Conservation (phyloP, 164 flowering plant genomes). For the Magnolia officinalis region DNA sequence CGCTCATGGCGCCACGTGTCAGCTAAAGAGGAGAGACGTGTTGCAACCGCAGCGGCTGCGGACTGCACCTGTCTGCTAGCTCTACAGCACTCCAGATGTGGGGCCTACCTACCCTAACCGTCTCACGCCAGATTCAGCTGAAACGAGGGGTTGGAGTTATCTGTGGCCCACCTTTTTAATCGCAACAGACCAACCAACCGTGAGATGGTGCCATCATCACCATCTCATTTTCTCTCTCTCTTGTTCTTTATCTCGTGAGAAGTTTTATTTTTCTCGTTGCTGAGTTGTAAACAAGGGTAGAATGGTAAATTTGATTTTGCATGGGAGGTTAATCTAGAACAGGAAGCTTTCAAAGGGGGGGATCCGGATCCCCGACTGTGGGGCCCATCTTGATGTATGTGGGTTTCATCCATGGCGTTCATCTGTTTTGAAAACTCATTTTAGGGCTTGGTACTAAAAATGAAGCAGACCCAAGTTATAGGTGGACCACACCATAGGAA, state of each 20-base stretch:
- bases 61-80: neutral
- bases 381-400: too few species aligned
- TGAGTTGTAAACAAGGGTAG: too few species aligned
- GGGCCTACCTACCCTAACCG: neutral
- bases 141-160: neutral
- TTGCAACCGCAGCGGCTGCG: neutral
- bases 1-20: neutral
- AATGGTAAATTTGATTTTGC: too few species aligned
- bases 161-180: slow-evolving; percentile 1
- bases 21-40: neutral
- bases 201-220: slow-evolving; percentile 3
- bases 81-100: neutral
- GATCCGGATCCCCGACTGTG: too few species aligned
- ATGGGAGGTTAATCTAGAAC: too few species aligned
- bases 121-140: neutral
- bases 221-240: neutral
- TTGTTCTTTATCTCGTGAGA: neutral
- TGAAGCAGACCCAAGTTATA: too few species aligned
- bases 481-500: too few species aligned
- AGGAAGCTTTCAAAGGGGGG: too few species aligned
- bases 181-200: slow-evolving; percentile 5
- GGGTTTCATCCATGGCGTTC: too few species aligned
- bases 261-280: too few species aligned
- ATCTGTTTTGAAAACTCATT: too few species aligned
- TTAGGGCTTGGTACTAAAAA: too few species aligned